These are phyloP conservation scores for Potentilla sterilis DNA, from an alignment of 306 rosid genomes.

Conservation along the genomic window DNA sequence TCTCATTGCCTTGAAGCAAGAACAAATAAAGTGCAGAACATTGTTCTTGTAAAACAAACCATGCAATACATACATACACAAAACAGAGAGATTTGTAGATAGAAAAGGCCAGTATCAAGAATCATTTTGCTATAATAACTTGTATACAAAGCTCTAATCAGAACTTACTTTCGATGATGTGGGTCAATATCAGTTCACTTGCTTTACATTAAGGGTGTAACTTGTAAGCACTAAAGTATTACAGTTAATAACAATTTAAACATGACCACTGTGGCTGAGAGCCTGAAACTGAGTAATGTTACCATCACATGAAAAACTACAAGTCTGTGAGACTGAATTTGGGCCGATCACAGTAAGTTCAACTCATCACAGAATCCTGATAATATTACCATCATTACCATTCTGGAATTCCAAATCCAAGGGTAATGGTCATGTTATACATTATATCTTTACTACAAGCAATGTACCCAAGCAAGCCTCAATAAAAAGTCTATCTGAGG, in stretches of 20 bases:
- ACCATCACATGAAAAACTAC: background rate
- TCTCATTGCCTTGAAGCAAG: too few species aligned
- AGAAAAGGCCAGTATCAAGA: background rate
- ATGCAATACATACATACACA: too few species aligned
- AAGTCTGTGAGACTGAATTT: background rate
- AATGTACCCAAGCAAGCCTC: background rate
- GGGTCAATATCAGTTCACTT: background rate
- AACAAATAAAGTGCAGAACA: too few species aligned
- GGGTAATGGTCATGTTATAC: background rate
- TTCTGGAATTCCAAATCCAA: conserved; percentile 5
- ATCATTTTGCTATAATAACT: background rate
- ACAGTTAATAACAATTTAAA: too few species aligned
- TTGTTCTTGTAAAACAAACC: too few species aligned
- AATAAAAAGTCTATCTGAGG: conserved; percentile 26
- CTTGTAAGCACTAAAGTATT: background rate
- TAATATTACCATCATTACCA: background rate
- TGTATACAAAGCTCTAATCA: background rate
- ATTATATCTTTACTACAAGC: background rate
- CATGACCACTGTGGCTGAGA: background rate
- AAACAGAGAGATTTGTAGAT: too few species aligned
- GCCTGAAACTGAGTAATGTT: background rate
- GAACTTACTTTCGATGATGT: background rate
- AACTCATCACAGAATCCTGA: conserved; percentile 2
- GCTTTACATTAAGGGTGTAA: background rate
- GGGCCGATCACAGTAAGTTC: background rate